Evolutionary conservation across 352 stramenopile species (phyloP).

Genomic region (Pythium sukuiense): DNA sequence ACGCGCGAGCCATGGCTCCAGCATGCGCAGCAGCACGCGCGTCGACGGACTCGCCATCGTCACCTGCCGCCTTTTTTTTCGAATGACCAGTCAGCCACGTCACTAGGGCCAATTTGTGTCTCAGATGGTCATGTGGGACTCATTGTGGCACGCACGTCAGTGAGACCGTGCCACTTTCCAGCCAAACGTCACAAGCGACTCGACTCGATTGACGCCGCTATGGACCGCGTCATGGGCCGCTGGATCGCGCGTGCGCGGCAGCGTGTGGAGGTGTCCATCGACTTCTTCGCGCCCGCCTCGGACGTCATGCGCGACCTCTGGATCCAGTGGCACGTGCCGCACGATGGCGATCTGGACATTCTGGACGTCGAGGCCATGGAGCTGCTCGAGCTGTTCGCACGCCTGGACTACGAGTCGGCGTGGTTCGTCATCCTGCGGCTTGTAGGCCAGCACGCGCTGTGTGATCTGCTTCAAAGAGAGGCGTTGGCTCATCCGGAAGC

Average conservation of each 20-base stretch:
- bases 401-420: not conserved
- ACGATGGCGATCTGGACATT: not conserved
- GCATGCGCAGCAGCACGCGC: not conserved
- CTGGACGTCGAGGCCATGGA: slow-evolving; percentile 1
- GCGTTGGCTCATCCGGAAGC: not conserved
- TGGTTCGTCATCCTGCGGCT: not conserved
- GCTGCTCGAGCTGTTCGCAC: not conserved
- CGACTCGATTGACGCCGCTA: too few relatives aligned
- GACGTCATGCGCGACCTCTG: not conserved
- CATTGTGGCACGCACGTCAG: too few relatives aligned
- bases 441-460: not conserved
- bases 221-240: not conserved
- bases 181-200: not conserved
- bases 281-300: not conserved
- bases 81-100: too few relatives aligned
- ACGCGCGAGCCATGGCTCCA: not conserved
- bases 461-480: not conserved
- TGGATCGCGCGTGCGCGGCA: not conserved
- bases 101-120: too few relatives aligned
- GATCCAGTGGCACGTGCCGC: not conserved
- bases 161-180: too few relatives aligned
- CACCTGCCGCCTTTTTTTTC: too few relatives aligned
- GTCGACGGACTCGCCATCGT: too few relatives aligned
- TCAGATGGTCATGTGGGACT: too few relatives aligned
- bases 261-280: not conserved